Evolutionary conservation across 208 protist species (phyloP).

Genomic region (Leishmania aethiopica): DNA sequence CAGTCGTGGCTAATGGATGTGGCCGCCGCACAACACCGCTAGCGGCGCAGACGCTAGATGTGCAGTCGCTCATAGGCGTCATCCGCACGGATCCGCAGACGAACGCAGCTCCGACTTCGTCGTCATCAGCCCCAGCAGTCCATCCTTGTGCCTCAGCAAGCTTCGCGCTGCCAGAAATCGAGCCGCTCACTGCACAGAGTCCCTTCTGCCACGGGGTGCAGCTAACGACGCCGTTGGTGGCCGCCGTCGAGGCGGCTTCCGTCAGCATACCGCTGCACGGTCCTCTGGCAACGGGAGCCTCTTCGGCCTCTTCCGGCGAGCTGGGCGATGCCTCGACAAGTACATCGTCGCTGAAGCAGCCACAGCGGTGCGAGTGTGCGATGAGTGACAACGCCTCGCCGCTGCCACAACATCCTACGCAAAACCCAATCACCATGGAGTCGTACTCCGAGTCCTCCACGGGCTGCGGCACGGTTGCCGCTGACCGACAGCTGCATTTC

Average conservation of each 20-base stretch:
- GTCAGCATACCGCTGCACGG: not conserved
- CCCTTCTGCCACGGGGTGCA: not conserved
- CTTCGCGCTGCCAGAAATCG: not conserved
- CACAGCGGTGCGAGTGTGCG: not conserved
- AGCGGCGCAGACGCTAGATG: not conserved
- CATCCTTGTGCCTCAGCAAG: not conserved
- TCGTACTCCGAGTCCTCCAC: not conserved
- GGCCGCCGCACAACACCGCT: not conserved
- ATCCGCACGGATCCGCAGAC: not conserved
- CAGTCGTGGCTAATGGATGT: not conserved
- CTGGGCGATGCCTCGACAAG: too few species aligned
- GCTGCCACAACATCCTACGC: not conserved
- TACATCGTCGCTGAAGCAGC: not conserved
- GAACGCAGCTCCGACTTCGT: not conserved
- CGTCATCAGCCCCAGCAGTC: not conserved
- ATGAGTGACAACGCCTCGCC: slow-evolving; percentile 6
- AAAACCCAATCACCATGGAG: not conserved
- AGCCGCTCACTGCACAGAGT: not conserved
- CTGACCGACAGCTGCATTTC: not conserved
- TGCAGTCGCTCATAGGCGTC: not conserved
- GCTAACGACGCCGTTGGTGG: not conserved
- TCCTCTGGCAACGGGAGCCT: not conserved
- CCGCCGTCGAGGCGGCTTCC: not conserved
- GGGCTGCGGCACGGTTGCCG: not conserved
- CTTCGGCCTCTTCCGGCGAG: not conserved